Base-by-base conservation (phyloP, 1,284 basidiomycete genomes). In the Ganoderma resinaceum region DNA sequence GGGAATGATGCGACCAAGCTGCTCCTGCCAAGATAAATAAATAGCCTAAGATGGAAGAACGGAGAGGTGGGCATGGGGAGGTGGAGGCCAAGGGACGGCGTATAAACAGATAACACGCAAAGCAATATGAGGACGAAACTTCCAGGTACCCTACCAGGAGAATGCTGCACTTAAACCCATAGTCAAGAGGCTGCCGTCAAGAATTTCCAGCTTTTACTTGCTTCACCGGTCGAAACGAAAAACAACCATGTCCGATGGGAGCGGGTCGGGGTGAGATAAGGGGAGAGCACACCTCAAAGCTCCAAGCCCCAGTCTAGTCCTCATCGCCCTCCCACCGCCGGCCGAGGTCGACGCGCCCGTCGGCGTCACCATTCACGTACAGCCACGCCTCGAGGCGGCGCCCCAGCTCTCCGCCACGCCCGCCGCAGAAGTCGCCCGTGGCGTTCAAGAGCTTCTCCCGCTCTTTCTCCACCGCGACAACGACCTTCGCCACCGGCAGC, bases 351-450 rank as follows among this genome's bases (percentile, higher is more conserved):
- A 79, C 77, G 16, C 74, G 76, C 61, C 77, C 79, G 49, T 80
- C 79, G 33, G 73, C 79, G 66, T 79, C 76, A 37, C 79, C 80
- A 43, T 78, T 77, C 26, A 78, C 73, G 60, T 76, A 72, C 72
- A 93, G 79, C 89, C 91, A 91, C 49, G 90, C 91, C 77, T 93
- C 92, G 63, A 93, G 79, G 65, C 91, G 79, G 61, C 90, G 80
- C 31, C 91, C 91, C 7, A 93, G 80, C 80, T 93, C 91, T 5
- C 91, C 92, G 0, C 91, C 91, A 6, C 89, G 84, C 38, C 92
- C 91, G 55, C 91, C 91, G 76, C 91, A 93, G 29, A 89, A 85
- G 77, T 93, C 92, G 0, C 91, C 91, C 23, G 87, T 89, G 60
- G 83, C 87, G 68, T 88, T 85, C 74, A 93, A 79, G 82, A 88